Base-by-base conservation (phyloP, 768 basidiomycete genomes). In the Suillus ampliporus region DNA sequence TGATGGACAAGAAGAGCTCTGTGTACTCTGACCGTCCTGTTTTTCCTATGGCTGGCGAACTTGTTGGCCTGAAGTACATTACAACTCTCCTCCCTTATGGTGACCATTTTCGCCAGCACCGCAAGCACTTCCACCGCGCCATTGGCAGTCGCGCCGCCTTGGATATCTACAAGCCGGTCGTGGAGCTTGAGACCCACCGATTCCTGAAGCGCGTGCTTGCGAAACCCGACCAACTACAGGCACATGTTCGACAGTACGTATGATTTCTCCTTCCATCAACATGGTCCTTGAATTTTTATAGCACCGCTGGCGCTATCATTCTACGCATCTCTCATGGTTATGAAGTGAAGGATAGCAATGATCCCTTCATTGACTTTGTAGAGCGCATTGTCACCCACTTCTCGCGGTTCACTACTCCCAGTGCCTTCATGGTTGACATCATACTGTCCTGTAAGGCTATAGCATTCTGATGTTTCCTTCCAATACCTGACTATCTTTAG, bases 1-100 rank as follows among this genome's bases (percentile, higher is more conserved):
- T 87, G 73, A 73, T 86, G 38, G 84, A 87, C 71, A 84, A 84
- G 74, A 83, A 84, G 65, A 83, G 82, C 65, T 76, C 81, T 11
- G 81, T 84, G 37, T 86, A 86, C 70, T 86, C 85, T 26, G 86
- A 86, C 61, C 80, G 86, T 15, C 85, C 86, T 1, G 64, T 66
- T 2, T 51, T 75, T 5, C 62, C 71, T 21, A 71, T 76, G 70
- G 46, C 40, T 40, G 61, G 61, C 15, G 57, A 63, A 19, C 61
- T 63, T 26, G 10, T 38, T 26, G 61, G 61, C 13, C 51, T 43
- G 31, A 51, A 35, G n/a, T 15, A 58, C 4, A 34, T 15, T 28
- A 13, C 56, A 4, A 4, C 41, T 17, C 43, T 61, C 19, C n/a
- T n/a, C n/a, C n/a, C n/a, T n/a, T n/a, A n/a, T n/a, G n/a, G n/a